phyloP scores from a whole-genome alignment of 2,329 filamentous ascomycete genomes.

The Colletotrichum tanaceti region DNA sequence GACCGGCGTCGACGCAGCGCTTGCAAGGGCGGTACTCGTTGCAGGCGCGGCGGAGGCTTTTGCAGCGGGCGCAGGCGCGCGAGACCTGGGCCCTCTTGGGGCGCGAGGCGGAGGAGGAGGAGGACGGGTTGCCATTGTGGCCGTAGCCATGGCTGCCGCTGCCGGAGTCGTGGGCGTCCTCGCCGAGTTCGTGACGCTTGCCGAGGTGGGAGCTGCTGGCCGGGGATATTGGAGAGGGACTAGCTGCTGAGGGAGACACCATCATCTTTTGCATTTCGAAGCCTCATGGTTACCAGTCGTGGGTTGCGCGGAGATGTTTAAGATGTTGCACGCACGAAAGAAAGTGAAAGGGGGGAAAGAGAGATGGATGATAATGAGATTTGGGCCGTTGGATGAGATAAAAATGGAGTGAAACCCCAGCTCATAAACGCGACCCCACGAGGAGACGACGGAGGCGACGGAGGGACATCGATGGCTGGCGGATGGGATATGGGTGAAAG shows the following conservation, averaged over 20 bases:
- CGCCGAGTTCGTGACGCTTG: conserved; percentile 27
- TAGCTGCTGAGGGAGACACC: conserved; percentile 39
- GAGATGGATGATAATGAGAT: not conserved
- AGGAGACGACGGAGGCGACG: not conserved
- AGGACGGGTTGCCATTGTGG: conserved; percentile 21
- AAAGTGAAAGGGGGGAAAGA: not conserved
- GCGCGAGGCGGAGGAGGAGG: conserved; percentile 13
- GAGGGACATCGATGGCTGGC: not conserved
- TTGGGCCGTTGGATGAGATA: not conserved
- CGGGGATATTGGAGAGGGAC: conserved; percentile 37
- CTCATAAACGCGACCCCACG: not conserved
- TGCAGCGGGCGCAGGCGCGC: conserved; percentile 57
- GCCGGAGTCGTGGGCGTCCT: conserved; percentile 22
- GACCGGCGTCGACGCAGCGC: conserved; percentile 56
- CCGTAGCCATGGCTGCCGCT: not conserved
- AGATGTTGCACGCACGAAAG: not conserved
- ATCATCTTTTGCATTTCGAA: conserved; percentile 35
- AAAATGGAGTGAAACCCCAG: conserved; percentile 24
- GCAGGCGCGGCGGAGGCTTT: conserved; percentile 56
- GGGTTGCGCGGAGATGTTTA: not conserved
- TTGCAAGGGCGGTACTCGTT: conserved; percentile 58
- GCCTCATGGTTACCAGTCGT: conserved; percentile 33
- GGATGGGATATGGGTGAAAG: too few relatives aligned
- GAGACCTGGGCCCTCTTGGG: conserved; percentile 52
- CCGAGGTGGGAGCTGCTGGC: conserved; percentile 39